Conservation (phyloP, 768 basidiomycete species). For the Coprinellus aureogranulatus region DNA sequence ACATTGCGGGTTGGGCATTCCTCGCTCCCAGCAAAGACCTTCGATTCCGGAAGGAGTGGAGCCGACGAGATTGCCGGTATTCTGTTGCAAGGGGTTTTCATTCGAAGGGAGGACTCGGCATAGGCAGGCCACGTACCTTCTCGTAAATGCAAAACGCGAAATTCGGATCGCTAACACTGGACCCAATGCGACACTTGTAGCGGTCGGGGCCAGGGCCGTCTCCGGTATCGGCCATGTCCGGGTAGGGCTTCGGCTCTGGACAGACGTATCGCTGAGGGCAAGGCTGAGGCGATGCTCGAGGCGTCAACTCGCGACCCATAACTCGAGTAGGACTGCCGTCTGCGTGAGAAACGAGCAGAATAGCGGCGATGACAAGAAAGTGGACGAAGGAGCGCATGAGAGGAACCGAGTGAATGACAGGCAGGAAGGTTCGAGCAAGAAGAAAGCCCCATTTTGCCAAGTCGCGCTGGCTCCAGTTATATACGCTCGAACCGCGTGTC, state of each 20-base stretch:
- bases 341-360: too few relatives aligned
- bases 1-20: slow-evolving; percentile 1
- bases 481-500: too few relatives aligned
- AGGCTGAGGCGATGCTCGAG: neutral
- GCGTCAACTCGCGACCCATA: neutral
- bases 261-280: neutral
- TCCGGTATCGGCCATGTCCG: neutral
- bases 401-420: too few relatives aligned
- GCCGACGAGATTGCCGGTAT: neutral
- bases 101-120: too few relatives aligned
- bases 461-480: too few relatives aligned
- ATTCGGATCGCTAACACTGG: neutral
- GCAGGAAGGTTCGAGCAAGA: too few relatives aligned
- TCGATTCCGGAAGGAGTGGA: neutral
- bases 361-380: too few relatives aligned
- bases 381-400: too few relatives aligned
- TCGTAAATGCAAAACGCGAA: slow-evolving; percentile 6
- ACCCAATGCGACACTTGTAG: slow-evolving; percentile 4
- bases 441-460: too few relatives aligned
- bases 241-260: neutral
- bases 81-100: neutral
- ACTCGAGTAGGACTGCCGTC: too few relatives aligned
- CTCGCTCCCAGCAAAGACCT: neutral
- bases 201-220: neutral
- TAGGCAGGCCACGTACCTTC: neutral